phyloP scores from a whole-genome alignment of 371 early-diverging fungal genomes.

The Apophysomyces variabilis region DNA sequence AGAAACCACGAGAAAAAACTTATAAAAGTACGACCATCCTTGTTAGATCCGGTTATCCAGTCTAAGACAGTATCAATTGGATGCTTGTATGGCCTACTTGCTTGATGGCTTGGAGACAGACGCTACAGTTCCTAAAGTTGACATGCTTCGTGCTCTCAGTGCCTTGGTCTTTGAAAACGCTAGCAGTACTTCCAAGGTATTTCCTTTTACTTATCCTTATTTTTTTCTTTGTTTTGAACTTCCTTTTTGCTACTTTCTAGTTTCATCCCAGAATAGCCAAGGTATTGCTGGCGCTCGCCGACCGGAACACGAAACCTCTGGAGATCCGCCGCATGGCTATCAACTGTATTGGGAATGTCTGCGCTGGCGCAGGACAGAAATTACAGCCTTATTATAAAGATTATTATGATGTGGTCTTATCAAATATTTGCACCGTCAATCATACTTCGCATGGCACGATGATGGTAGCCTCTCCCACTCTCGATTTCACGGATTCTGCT shows the following conservation, averaged over 20 bases:
- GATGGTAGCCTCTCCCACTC: conserved; percentile 37
- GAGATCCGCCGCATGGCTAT: conserved; percentile 67
- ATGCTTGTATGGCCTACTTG: conserved; percentile 33
- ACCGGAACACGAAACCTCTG: conserved; percentile 35
- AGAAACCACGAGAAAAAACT: background rate
- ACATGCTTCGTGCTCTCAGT: conserved; percentile 51
- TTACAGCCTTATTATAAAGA: conserved; percentile 40
- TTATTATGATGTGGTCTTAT: conserved; percentile 49
- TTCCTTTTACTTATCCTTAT: background rate
- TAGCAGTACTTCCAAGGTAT: conserved; percentile 38
- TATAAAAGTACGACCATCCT: background rate
- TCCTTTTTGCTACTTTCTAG: conserved; percentile 12
- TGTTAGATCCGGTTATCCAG: conserved; percentile 39
- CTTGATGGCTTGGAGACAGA: conserved; percentile 38
- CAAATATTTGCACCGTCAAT: conserved; percentile 41
- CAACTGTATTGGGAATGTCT: conserved; percentile 65
- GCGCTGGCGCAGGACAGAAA: conserved; percentile 48
- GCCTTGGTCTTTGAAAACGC: conserved; percentile 55
- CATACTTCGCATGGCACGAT: conserved; percentile 36
- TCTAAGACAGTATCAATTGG: conserved; percentile 42
- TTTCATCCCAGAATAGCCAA: conserved; percentile 31
- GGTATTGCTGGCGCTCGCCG: conserved; percentile 33
- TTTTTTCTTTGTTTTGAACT: background rate
- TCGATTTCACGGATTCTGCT: conserved; percentile 47
- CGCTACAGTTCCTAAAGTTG: conserved; percentile 27